phyloP scores from a whole-genome alignment of 257 asterid genomes.

The Craterostigma plantagineum region DNA sequence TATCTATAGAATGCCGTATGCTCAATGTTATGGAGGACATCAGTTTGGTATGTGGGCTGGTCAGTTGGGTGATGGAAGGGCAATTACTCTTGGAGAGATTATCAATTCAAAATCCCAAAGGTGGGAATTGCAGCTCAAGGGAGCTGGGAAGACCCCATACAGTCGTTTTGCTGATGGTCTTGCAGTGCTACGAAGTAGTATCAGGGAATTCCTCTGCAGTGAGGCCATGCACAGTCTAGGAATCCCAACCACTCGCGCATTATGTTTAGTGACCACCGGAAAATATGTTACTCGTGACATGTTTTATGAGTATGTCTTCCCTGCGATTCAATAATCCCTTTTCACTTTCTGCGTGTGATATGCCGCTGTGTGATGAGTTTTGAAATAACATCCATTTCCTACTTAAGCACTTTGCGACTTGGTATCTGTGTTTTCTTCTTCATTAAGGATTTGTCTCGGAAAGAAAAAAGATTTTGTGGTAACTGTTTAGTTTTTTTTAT shows the following conservation, averaged over 20 bases:
- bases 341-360: too few species aligned
- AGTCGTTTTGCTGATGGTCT: slow-evolving; percentile 99
- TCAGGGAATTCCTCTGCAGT: slow-evolving; percentile 92
- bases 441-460: too few species aligned
- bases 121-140: slow-evolving; percentile 98
- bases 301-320: slow-evolving; percentile 78
- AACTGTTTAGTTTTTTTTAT: too few species aligned
- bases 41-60: slow-evolving; percentile 99
- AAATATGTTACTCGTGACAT: slow-evolving; percentile 74
- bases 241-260: slow-evolving; percentile 92
- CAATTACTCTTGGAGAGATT: slow-evolving; percentile 91
- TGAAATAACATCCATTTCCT: too few species aligned
- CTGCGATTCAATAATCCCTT: neutral
- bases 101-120: slow-evolving; percentile 54
- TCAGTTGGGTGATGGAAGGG: slow-evolving; percentile 96
- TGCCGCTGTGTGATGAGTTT: too few species aligned
- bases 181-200: slow-evolving; percentile 90
- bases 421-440: too few species aligned
- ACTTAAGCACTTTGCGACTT: too few species aligned
- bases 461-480: too few species aligned
- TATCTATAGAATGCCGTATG: slow-evolving; percentile 40
- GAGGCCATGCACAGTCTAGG: slow-evolving; percentile 97
- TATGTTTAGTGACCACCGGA: slow-evolving; percentile 89
- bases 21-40: slow-evolving; percentile 99
- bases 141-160: slow-evolving; percentile 94